Percentiles rank a stretch among this genome's conserved stretches.
Conservation (phyloP, 495 filamentous ascomycete species). For the Apodospora peruviana region DNA sequence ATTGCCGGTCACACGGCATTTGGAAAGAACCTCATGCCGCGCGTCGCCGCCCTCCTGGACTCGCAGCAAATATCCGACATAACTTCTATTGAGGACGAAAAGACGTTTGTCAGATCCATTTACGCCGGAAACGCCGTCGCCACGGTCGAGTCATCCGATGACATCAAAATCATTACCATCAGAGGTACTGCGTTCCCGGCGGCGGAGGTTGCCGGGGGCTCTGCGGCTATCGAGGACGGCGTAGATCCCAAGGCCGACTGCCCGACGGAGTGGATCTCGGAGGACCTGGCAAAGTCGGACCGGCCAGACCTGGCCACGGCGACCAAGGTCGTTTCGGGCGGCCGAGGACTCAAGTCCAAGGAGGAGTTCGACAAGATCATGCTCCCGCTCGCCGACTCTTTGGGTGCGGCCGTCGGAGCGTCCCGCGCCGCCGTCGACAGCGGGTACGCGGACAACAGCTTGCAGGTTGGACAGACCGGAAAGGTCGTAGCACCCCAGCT, state of each 20-base stretch:
- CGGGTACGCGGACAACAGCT: slow-evolving; percentile 97
- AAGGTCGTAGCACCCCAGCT: slow-evolving; percentile 97
- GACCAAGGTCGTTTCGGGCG: slow-evolving; percentile 83
- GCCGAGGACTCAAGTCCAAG: slow-evolving; percentile 92
- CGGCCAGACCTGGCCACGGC: slow-evolving; percentile 93
- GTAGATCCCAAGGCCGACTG: slow-evolving; percentile 66
- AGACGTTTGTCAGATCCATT: slow-evolving; percentile 94
- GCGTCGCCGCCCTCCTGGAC: slow-evolving; percentile 89
- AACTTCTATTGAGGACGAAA: slow-evolving; percentile 77
- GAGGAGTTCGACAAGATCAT: slow-evolving; percentile 93
- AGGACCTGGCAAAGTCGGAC: slow-evolving; percentile 87
- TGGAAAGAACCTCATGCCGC: slow-evolving; percentile 92
- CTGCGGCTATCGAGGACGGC: slow-evolving; percentile 57
- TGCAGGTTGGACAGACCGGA: slow-evolving; percentile 96
- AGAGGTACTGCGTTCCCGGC: slow-evolving; percentile 83
- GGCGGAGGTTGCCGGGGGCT: slow-evolving; percentile 46
- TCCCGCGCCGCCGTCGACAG: slow-evolving; percentile 94
- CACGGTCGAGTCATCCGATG: slow-evolving; percentile 87
- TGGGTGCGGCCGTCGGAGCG: slow-evolving; percentile 91
- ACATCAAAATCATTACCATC: slow-evolving; percentile 84
- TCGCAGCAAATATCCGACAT: slow-evolving; percentile 91
- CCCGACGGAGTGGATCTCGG: slow-evolving; percentile 83
- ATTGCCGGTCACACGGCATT: slow-evolving; percentile 90
- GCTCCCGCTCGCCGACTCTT: slow-evolving; percentile 80
- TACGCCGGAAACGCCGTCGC: slow-evolving; percentile 97